Evolutionary conservation across 2,329 filamentous ascomycete genomes (phyloP).

Genomic region (Chaetothyriales sp.): DNA sequence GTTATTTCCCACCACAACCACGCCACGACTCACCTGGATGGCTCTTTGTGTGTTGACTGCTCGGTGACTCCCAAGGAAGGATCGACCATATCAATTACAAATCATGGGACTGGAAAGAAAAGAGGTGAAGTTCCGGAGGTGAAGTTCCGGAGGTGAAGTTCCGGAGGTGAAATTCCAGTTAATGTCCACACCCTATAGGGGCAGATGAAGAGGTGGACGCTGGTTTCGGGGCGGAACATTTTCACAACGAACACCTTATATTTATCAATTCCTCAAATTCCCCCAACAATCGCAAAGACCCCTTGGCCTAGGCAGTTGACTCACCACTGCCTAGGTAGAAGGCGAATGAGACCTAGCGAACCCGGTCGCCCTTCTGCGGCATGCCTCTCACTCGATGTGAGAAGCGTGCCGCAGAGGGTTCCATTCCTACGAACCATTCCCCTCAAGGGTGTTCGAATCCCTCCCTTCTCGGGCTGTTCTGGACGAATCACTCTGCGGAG

Average conservation of each 20-base stretch:
- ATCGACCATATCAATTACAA: no score
- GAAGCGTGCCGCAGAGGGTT: no score
- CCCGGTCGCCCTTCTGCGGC: no score
- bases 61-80: no score
- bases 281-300: neutral
- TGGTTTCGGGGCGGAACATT: neutral
- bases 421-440: no score
- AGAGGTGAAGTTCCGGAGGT: no score
- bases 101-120: no score
- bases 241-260: neutral
- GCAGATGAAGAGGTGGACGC: neutral
- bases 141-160: no score
- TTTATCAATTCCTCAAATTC: neutral
- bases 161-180: no score
- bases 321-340: neutral
- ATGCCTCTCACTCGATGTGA: no score
- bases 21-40: neutral
- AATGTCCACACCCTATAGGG: neutral
- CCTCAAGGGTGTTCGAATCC: neutral
- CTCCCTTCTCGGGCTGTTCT: neutral
- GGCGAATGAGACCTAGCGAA: neutral
- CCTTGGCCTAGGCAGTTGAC: neutral
- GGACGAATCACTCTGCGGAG: neutral
- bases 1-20: neutral
- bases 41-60: no score